Evolutionary conservation across 768 basidiomycete genomes (phyloP).

Genomic region (Boletellus sp.): DNA sequence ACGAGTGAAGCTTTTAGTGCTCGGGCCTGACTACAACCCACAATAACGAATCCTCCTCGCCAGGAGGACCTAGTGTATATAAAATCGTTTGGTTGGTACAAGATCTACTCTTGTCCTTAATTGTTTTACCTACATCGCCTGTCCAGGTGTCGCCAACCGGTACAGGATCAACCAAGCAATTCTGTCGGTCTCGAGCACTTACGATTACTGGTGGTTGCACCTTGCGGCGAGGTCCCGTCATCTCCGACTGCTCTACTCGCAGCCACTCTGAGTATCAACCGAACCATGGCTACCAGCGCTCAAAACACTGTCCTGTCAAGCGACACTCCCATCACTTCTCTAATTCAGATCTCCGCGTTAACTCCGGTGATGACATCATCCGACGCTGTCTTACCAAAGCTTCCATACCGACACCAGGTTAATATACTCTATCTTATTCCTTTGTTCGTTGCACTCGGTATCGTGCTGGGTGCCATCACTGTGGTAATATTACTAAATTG

Average conservation of each 20-base stretch:
- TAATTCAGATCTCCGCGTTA: slow-evolving; percentile 35
- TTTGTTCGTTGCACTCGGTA: slow-evolving; percentile 25
- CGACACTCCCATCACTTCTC: slow-evolving; percentile 7
- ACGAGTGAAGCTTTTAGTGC: slow-evolving; percentile 40
- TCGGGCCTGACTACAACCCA: slow-evolving; percentile 37
- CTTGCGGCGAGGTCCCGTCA: slow-evolving; percentile 27
- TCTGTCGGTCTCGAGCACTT: slow-evolving; percentile 13
- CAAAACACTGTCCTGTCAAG: slow-evolving; percentile 2
- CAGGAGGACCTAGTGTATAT: slow-evolving; percentile 18
- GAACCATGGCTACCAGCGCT: not conserved
- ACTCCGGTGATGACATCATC: slow-evolving; percentile 22
- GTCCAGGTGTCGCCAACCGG: slow-evolving; percentile 6
- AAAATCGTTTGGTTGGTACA: slow-evolving; percentile 16
- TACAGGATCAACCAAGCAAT: slow-evolving; percentile 18
- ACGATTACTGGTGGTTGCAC: slow-evolving; percentile 40
- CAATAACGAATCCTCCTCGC: slow-evolving; percentile 9
- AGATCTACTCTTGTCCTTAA: not conserved
- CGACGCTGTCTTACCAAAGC: slow-evolving; percentile 15
- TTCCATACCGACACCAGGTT: slow-evolving; percentile 17
- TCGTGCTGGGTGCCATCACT: slow-evolving; percentile 21
- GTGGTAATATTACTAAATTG: slow-evolving; percentile 10
- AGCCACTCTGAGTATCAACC: not conserved
- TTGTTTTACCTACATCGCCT: slow-evolving; percentile 1
- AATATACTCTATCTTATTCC: slow-evolving; percentile 28
- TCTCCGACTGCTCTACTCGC: slow-evolving; percentile 7